These are phyloP conservation scores for Rhizopus sp. DNA, from an alignment of 371 early-diverging fungal genomes.

Conservation along the genomic window DNA sequence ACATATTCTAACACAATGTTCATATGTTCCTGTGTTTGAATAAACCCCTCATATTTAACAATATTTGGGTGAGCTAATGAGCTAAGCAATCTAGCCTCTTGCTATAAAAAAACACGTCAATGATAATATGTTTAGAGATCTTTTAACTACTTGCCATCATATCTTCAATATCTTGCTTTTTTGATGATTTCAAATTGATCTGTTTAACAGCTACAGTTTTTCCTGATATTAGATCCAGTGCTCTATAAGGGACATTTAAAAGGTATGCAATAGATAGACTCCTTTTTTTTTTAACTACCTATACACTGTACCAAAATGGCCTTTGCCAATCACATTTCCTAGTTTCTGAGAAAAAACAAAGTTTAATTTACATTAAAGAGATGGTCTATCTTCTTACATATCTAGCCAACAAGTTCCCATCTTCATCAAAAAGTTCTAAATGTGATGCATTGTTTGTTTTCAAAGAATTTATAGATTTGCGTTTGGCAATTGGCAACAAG, in stretches of 20 bases:
- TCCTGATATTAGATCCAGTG: constrained; percentile 84
- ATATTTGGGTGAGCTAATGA: constrained; percentile 80
- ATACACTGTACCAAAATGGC: constrained; percentile 90
- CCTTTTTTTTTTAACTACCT: constrained; percentile 25
- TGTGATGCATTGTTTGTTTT: neutral
- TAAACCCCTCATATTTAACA: constrained; percentile 86
- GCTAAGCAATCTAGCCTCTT: constrained; percentile 74
- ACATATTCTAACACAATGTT: constrained; percentile 92
- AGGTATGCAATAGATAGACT: too few relatives aligned
- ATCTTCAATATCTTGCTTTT: constrained; percentile 33
- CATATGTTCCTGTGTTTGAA: constrained; percentile 65
- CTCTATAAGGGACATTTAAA: constrained; percentile 38
- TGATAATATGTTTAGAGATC: neutral
- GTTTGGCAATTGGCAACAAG: neutral
- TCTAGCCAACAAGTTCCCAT: constrained; percentile 49
- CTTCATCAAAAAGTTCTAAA: constrained; percentile 44
- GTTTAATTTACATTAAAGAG: neutral
- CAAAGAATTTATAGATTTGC: constrained; percentile 5
- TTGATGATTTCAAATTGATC: constrained; percentile 64
- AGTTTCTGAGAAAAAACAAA: constrained; percentile 56
- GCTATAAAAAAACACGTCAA: constrained; percentile 19
- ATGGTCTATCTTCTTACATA: constrained; percentile 37
- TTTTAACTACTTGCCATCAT: constrained; percentile 15
- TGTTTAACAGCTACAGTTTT: constrained; percentile 90
- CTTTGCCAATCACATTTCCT: constrained; percentile 91